A percentile compares a stretch with the other conserved stretches of the same genome.
phyloP scores from a whole-genome alignment of 106 monocot species.

The Xerophyta viscosa region DNA sequence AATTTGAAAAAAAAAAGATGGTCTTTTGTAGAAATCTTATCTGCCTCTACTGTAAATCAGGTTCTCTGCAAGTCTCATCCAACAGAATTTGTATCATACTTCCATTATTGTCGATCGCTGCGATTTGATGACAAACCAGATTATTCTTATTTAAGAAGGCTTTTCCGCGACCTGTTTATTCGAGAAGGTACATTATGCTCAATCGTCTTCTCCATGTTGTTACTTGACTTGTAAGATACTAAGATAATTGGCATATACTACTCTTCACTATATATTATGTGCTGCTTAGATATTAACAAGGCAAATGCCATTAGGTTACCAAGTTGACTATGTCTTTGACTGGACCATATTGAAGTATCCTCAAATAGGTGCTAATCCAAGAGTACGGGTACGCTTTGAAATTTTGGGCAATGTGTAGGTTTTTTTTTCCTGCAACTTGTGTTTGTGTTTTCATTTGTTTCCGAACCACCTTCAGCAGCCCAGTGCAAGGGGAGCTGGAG shows the following conservation, averaged over 20 bases:
- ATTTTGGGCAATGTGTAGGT: not conserved
- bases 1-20: not conserved
- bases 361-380: constrained; percentile 43
- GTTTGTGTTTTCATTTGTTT: constrained; percentile 2
- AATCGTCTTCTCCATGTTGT: not conserved
- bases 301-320: constrained; percentile 52
- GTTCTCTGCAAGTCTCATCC: constrained; percentile 73
- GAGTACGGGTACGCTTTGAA: constrained; percentile 37
- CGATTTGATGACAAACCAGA: constrained; percentile 71
- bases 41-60: constrained; percentile 27
- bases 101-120: constrained; percentile 72
- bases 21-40: not conserved
- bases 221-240: not conserved
- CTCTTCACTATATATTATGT: not conserved
- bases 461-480: no score
- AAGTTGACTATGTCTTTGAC: constrained; percentile 92
- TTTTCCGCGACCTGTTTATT: constrained; percentile 73
- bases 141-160: constrained; percentile 66
- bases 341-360: constrained; percentile 81
- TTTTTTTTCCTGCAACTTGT: not conserved
- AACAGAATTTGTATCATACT: constrained; percentile 57
- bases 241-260: not conserved
- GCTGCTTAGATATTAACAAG: not conserved
- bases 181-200: constrained; percentile 49
- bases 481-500: constrained; percentile 40